Evolutionary conservation across 202 grass and related monocot genomes (phyloP), one percentile per base, ranked within the genome.

Genomic region (Zoysia matrella): DNA sequence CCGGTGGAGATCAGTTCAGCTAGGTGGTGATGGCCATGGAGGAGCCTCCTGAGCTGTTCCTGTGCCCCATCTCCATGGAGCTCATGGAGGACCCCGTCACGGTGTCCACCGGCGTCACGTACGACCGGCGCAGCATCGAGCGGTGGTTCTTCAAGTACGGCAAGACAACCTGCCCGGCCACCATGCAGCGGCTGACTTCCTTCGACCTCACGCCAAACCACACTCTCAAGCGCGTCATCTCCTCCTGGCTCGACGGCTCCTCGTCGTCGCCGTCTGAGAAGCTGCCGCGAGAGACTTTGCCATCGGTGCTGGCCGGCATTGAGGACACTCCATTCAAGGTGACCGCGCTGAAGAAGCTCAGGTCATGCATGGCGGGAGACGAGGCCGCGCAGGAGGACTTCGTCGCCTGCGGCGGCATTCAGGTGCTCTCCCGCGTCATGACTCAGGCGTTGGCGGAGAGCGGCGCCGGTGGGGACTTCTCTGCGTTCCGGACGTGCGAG

Each of bases 51-150:
- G 72, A 83, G 40, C 79, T 94, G 56, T 22, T 22, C 22, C 22
- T 22, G 22, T 22, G 22, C 22, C 22, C 22, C 22, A 22, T 22
- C 22, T 22, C 94, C 67, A 85, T 97, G 92, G 91, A 97, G 74
- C 78, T 97, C 50, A 97, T 97, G 91, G 81, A 90, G 67, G 94
- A 97, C 65, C 94, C 94, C 45, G 90, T 97, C 47, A 97, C 86
- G 2, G 74, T 97, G 44, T 85, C 88, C 67, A 97, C 94, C 71
- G 94, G 94, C 51, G 89, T 94, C 30, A 97, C 89, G 12, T 97
- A 97, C 75, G 92, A 97, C 76, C 82, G 88, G 61, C 87, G 83
- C 69, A 94, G 85, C 94, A 97, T 97, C 44, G 88, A 97, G 83
- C 87, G 73, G 69, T 97, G 94, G 94, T 69, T 97, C 65, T 91